Conservation (phyloP, 495 filamentous ascomycete genomes). For the Parmelia sp. region DNA sequence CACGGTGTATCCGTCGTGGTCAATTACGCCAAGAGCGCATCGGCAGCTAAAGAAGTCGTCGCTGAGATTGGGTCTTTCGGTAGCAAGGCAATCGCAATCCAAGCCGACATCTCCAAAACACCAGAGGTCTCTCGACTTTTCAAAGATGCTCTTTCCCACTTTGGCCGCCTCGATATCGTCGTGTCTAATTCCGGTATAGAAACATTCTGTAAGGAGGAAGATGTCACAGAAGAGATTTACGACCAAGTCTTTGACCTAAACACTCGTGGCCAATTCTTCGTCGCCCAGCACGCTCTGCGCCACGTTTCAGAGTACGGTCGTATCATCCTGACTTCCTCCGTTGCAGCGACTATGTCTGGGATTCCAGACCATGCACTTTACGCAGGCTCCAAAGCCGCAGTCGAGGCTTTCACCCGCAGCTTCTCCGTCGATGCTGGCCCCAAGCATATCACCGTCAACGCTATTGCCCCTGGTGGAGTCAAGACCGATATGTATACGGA, state of each 20-base stretch:
- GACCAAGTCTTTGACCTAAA: constrained; percentile 52
- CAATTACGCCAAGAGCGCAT: constrained; percentile 33
- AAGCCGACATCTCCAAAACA: constrained; percentile 47
- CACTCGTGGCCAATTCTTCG: constrained; percentile 56
- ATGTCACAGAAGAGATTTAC: constrained; percentile 47
- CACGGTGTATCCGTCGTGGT: constrained; percentile 40
- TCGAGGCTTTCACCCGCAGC: constrained; percentile 70
- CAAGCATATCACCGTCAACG: constrained; percentile 69
- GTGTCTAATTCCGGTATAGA: constrained; percentile 52
- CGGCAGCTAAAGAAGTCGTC: constrained; percentile 42
- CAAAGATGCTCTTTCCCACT: constrained; percentile 37
- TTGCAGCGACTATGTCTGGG: constrained; percentile 48
- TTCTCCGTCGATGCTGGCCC: constrained; percentile 69
- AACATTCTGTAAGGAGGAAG: constrained; percentile 42
- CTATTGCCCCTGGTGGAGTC: constrained; percentile 68
- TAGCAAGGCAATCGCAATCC: constrained; percentile 41
- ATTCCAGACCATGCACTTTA: constrained; percentile 71
- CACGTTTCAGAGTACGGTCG: constrained; percentile 44
- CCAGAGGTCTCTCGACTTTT: constrained; percentile 41
- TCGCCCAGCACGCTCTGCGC: constrained; percentile 61
- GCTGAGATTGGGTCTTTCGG: constrained; percentile 39
- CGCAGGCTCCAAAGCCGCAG: constrained; percentile 68
- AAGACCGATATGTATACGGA: constrained; percentile 73
- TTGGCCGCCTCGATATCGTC: constrained; percentile 39
- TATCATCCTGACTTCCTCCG: constrained; percentile 45